Conservation (phyloP, 202 grass and related monocot species). For the Cymbopogon flexuosus region DNA sequence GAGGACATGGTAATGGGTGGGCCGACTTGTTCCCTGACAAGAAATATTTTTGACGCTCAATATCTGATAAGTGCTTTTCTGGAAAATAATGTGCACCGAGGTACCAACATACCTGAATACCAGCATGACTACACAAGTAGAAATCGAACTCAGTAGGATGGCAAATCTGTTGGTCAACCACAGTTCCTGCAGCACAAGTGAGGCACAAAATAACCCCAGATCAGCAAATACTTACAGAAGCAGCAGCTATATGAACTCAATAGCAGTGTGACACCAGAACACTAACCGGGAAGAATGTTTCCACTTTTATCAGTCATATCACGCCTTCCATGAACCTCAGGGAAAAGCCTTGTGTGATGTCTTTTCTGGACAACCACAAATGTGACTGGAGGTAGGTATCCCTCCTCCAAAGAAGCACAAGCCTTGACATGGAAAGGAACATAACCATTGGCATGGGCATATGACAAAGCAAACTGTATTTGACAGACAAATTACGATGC, state of each 20-base stretch:
- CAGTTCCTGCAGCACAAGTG: conserved; percentile 50
- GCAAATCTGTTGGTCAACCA: conserved; percentile 71
- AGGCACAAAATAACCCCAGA: neutral
- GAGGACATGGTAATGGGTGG: conserved; percentile 72
- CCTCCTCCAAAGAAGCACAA: conserved; percentile 59
- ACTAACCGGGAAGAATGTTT: conserved; percentile 75
- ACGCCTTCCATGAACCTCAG: conserved; percentile 51
- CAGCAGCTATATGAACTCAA: neutral
- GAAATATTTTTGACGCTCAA: conserved; percentile 2
- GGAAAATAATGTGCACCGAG: neutral
- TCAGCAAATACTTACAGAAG: conserved; percentile 9
- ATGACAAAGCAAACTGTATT: neutral
- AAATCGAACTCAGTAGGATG: conserved; percentile 86
- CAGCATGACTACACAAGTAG: conserved; percentile 82
- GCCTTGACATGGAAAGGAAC: conserved; percentile 41
- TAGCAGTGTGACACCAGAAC: neutral
- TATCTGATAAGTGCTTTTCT: neutral
- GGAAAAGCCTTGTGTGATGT: conserved; percentile 78
- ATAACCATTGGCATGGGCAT: neutral
- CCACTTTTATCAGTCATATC: conserved; percentile 64
- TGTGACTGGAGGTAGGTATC: conserved; percentile 61
- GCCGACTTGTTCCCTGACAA: conserved; percentile 68
- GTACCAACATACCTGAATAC: conserved; percentile 49
- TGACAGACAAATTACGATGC: neutral
- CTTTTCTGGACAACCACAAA: conserved; percentile 88